Evolutionary conservation across 163 green algal genomes (phyloP).

Genomic region (Trebouxiophyceae sp.): DNA sequence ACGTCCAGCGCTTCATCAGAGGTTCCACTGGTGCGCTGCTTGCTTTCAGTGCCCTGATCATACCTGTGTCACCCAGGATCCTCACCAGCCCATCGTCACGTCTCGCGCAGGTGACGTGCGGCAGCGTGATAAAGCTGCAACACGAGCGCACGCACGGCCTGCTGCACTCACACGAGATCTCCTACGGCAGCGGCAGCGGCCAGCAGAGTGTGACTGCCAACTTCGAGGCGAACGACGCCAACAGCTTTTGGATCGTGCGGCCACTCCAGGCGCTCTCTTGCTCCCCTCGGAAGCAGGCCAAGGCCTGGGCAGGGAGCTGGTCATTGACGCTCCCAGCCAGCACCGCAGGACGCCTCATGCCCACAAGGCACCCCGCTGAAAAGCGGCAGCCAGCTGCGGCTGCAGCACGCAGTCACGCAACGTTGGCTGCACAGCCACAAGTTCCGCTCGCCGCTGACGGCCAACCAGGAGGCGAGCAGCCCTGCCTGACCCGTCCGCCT

Average conservation of each 20-base stretch:
- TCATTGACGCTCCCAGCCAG: background rate
- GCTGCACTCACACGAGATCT: constrained; percentile 80
- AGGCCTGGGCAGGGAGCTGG: background rate
- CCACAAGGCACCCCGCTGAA: constrained; percentile 48
- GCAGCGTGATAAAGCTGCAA: constrained; percentile 82
- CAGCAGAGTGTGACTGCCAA: constrained; percentile 87
- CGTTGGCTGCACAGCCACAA: constrained; percentile 90
- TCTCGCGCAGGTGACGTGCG: constrained; percentile 92
- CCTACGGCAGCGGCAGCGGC: constrained; percentile 72
- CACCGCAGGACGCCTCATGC: constrained; percentile 22
- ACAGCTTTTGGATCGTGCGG: constrained; percentile 77
- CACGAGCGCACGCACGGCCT: constrained; percentile 46
- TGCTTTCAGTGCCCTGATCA: too few species aligned
- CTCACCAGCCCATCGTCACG: too few species aligned
- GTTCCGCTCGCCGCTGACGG: constrained; percentile 74
- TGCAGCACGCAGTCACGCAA: constrained; percentile 75
- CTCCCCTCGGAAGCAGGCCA: too few species aligned
- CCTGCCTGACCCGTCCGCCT: too few species aligned
- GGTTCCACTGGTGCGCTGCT: too few species aligned
- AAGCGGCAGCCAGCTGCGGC: constrained; percentile 43
- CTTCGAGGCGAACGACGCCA: constrained; percentile 44
- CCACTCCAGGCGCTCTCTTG: too few species aligned
- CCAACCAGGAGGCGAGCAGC: constrained; percentile 87
- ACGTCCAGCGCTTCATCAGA: too few species aligned
- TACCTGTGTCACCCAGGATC: too few species aligned